Base-by-base conservation (phyloP, 2,329 filamentous ascomycete genomes). In the Cladosporium sp. region DNA sequence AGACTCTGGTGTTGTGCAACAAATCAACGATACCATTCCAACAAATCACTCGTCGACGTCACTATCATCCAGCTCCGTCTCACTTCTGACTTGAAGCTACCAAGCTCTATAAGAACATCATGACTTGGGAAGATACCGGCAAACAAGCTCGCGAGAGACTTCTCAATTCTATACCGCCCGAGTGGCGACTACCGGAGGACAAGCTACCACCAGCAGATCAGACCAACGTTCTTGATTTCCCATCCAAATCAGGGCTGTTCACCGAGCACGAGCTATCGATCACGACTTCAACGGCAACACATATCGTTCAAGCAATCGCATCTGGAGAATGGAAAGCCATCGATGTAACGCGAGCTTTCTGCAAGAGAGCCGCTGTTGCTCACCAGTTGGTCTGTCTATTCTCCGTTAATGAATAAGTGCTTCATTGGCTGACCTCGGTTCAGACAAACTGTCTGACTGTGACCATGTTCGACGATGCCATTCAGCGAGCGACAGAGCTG, bases 371-470 rank as follows among this genome's bases (percentile, higher is more conserved):
- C 4, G 78, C 83, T 4, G 82, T 84, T 24, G 85, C 84, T 8
- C 84, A 87, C 68, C 85, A 87, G 74, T 70, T 86, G 70, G 61
- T 64, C 32, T 28, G 34, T 41, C 49, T 61, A 10, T 1, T n/a
- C 30, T 34, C 12, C 28, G 18, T 15, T 7, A 14, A 3, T 21
- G 2, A n/a, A 11, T 1, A 32, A 18, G n/a, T 21, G 14, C 14
- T 2, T 28, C 24, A 5, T 15, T 12, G n/a, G 11, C 30, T 34
- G 24, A 57, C 24, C 18, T 10, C n/a, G 21, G 51, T 36, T 8
- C 26, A 64, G 61, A 87, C 84, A 47, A 88, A 88, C 68, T 88
- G 87, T 72, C 75, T 89, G 4, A 86, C 83, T 0, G 85, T 88
- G 68, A 82, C 83, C 28, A 80, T 88, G 64, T 86, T 87, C 69